phyloP scores from a whole-genome alignment of 768 basidiomycete genomes.

The Scleroderma citrinum region DNA sequence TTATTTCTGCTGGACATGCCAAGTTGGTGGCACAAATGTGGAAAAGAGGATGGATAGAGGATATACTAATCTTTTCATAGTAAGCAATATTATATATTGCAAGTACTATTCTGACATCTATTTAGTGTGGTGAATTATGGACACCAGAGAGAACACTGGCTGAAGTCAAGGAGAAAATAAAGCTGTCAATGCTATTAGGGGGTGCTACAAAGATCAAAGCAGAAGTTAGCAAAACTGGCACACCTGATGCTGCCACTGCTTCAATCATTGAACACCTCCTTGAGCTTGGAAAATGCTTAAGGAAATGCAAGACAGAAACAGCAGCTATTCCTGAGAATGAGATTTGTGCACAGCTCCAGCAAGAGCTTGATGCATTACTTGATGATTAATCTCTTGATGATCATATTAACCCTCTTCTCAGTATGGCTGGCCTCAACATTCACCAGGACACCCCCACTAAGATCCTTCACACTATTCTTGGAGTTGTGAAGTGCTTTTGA shows the following conservation, averaged over 20 bases:
- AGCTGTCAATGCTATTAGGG: not conserved
- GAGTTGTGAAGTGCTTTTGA: conserved; percentile 32
- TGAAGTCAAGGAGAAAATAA: conserved; percentile 1
- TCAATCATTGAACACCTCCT: not conserved
- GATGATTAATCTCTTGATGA: conserved; percentile 4
- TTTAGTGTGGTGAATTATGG: not conserved
- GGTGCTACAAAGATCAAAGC: not conserved
- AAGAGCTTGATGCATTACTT: conserved; percentile 3
- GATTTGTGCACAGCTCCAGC: too few species aligned
- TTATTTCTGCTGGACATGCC: too few species aligned
- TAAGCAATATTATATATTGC: conserved; percentile 2
- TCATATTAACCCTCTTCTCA: conserved; percentile 11
- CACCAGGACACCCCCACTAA: too few species aligned
- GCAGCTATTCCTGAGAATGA: too few species aligned
- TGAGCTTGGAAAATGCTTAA: too few species aligned
- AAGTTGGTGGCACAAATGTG: too few species aligned
- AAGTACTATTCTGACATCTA: too few species aligned
- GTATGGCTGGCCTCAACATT: too few species aligned
- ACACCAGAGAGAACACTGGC: not conserved
- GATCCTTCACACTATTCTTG: conserved; percentile 30
- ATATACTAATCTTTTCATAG: conserved; percentile 18
- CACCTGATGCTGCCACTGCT: not conserved
- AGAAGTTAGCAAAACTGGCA: not conserved
- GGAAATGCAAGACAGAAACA: too few species aligned
- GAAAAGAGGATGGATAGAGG: conserved; percentile 23